Base-by-base conservation (phyloP, 192 early-diverging fungal species). In the Coemansia sp. region DNA sequence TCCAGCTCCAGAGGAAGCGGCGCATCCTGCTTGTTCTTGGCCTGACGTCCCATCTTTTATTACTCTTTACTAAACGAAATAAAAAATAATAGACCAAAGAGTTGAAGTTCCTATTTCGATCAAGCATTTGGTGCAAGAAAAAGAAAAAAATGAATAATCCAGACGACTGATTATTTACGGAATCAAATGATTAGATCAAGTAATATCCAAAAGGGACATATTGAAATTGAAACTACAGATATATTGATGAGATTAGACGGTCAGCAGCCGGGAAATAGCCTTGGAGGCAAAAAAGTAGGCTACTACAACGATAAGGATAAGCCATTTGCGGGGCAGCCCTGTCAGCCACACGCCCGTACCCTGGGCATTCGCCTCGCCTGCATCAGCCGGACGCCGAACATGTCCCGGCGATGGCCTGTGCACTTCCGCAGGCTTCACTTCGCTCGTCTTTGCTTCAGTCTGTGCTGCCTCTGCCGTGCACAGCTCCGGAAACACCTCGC, bases 401-500 rank as follows among this genome's bases (percentile, higher is more conserved):
- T 8, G 32, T 35, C 5, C 32, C 7, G 32, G 32, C 32, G 41
- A 15, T 2, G 14, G 41, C 41, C 41, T n/a, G 41, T 3, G 0
- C 41, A 45, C 37, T 8, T 38, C 37, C 7, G 37, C 41, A 12
- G 14, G 11, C 14, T 45, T 45, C 41, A 12, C 41, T n/a, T 45
- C 41, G 15, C 41, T 15, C 14, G 41, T 0, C 10, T 10, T n/a
- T 45, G 14, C 41, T 45, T 45, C 60, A 37, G 38, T 51, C 10
- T 60, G 62, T 37, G 60, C 62, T 4, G 73, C 14, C 62, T 72
- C 65, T 1, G 83, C 58, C 9, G 85, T 86, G 62, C 92, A 91
- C 52, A 96, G 76, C 66, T 94, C 94, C 11, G 94, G 92, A 70
- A 93, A 96, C 15, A 92, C 70, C 6, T 89, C 92, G 83, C 83